Evolutionary conservation across 306 rosid species (phyloP), one percentile per base, ranked within the genome.

Genomic region (Sicyos edulis): DNA sequence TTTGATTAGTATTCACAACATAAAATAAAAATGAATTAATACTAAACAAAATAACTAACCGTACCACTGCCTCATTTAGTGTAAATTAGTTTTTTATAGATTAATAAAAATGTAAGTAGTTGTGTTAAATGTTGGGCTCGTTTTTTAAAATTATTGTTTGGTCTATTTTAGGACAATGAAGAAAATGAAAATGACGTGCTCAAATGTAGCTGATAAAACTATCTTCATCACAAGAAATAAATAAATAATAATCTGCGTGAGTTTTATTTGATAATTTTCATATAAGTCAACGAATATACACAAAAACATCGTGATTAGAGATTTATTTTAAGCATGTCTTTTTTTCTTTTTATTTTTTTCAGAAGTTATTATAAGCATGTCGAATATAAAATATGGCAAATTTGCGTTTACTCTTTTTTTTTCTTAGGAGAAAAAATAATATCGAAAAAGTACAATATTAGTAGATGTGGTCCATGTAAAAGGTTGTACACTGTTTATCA

Each of bases 361-460:
- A 32, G 37, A 32, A 32, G 37, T 32, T 32, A 24, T 58, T 58
- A 24, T 24, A 58, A 45, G 54, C 54, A 44, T 65, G 10, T 45
- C 12, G 6, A 44, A 66, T 44, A 44, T 66, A 19, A 44, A 44
- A 44, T 66, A 44, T 66, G 45, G 54, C 40, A 20, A 66, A 10
- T 44, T 65, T 66, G 71, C 19, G 54, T 66, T 66, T 66, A 66
- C 71, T 66, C 45, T 65, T 40, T 42, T 4, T 0, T 34, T n/a
- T 45, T 32, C 15, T 11, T 34, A 3, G 24, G 5, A 42, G 4
- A 11, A 45, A 47, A 45, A 45, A 42, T n/a, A 45, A 65, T 47
- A 47, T 40, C 11, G 8, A 3, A 17, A 44, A 66, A 66, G 12
- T 66, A 44, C 19, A 13, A 59, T 56, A 17, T n/a, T 64, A 5